Conservation (phyloP, 768 basidiomycete species). For the Mycena galopus region DNA sequence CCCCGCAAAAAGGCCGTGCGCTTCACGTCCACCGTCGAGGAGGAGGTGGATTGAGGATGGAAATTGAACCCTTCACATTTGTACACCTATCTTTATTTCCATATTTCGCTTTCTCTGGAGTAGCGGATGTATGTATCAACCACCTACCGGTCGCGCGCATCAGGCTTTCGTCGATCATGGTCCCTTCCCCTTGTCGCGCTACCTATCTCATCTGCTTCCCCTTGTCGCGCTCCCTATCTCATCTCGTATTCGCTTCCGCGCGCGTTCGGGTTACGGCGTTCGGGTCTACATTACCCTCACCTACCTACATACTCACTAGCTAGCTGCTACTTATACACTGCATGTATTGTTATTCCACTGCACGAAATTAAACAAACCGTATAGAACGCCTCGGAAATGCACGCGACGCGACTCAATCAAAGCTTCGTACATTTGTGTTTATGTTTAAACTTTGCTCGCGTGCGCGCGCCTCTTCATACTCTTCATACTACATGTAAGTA, state of each 20-base stretch:
- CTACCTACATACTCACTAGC: slow-evolving; percentile 13
- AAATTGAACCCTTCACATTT: background rate
- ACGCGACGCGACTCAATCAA: background rate
- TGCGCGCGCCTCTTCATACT: too few species aligned
- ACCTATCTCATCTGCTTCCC: background rate
- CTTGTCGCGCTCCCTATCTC: background rate
- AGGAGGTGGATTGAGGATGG: slow-evolving; percentile 18
- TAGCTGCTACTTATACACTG: slow-evolving; percentile 6
- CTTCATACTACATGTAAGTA: too few species aligned
- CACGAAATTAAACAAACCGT: background rate
- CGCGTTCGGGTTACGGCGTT: background rate
- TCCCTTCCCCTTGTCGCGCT: background rate
- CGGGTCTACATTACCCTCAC: slow-evolving; percentile 9
- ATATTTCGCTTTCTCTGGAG: slow-evolving; percentile 22
- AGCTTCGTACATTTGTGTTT: background rate
- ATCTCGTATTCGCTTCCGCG: background rate
- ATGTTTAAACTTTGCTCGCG: too few species aligned
- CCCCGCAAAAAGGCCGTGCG: slow-evolving; percentile 38
- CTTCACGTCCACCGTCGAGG: slow-evolving; percentile 31
- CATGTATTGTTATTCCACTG: slow-evolving; percentile 28
- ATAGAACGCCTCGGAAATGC: background rate
- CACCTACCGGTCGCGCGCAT: background rate
- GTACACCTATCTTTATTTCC: slow-evolving; percentile 36
- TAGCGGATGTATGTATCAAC: slow-evolving; percentile 30
- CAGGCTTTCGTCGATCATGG: background rate